Evolutionary conservation across 495 filamentous ascomycete genomes (phyloP).

Genomic region (Chaetomium tenue): DNA sequence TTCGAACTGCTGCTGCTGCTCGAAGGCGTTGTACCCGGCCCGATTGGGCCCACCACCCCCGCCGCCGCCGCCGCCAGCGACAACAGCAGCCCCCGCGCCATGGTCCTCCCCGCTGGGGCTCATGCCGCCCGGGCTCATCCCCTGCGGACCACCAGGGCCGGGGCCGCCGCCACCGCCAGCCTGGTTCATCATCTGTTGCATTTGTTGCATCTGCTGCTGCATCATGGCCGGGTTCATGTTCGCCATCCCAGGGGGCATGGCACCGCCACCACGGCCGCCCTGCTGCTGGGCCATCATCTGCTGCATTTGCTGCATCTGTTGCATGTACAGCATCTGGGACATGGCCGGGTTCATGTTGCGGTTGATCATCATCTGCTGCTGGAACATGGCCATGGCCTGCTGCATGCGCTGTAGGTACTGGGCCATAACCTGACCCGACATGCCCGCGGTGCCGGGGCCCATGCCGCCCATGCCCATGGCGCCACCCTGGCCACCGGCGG

Average conservation of each 20-base stretch:
- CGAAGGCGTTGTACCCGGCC: slow-evolving; percentile 34
- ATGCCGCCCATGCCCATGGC: slow-evolving; percentile 35
- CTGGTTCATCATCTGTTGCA: slow-evolving; percentile 81
- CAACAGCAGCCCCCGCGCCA: slow-evolving; percentile 6
- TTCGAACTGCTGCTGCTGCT: slow-evolving; percentile 79
- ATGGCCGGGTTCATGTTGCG: slow-evolving; percentile 64
- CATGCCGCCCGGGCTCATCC: slow-evolving; percentile 15
- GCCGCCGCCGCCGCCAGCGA: slow-evolving; percentile 31
- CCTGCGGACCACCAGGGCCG: slow-evolving; percentile 35
- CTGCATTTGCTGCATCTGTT: slow-evolving; percentile 84
- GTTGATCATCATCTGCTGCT: slow-evolving; percentile 72
- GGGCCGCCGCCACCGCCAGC: slow-evolving; percentile 36
- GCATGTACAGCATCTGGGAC: slow-evolving; percentile 62
- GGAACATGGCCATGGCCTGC: slow-evolving; percentile 92
- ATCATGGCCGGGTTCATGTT: slow-evolving; percentile 79
- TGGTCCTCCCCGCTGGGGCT: slow-evolving; percentile 3
- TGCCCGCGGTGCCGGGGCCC: slow-evolving; percentile 53
- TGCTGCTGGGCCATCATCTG: slow-evolving; percentile 46
- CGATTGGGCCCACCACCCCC: slow-evolving; percentile 29
- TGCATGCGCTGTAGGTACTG: slow-evolving; percentile 98
- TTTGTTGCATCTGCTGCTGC: slow-evolving; percentile 84
- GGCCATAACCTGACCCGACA: slow-evolving; percentile 96
- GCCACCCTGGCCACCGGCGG: slow-evolving; percentile 50
- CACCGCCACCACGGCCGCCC: slow-evolving; percentile 37
- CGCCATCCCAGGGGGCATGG: slow-evolving; percentile 49